Evolutionary conservation across 1,139 yeast genomes (phyloP).

Genomic region (Hemisphaericaspora subhashii): DNA sequence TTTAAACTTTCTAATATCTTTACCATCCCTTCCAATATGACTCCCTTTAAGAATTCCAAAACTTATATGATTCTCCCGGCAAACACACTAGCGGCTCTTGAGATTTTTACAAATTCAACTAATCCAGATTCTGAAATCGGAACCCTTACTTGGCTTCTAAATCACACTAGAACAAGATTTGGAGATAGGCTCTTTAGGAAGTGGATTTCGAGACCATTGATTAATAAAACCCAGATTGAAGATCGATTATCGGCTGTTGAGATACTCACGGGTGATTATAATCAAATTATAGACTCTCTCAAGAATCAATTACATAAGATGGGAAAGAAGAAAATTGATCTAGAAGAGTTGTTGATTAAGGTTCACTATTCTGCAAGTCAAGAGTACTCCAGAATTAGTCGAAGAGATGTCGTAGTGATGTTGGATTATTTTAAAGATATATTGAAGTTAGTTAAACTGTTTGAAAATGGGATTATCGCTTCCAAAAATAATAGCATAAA

Average conservation of each 20-base stretch:
- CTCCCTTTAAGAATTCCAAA: constrained; percentile 47
- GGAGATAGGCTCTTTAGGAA: constrained; percentile 65
- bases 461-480: constrained; percentile 21
- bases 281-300: constrained; percentile 54
- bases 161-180: constrained; percentile 75
- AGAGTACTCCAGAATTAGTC: constrained; percentile 46
- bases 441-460: constrained; percentile 24
- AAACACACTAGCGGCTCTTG: constrained; percentile 67
- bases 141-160: constrained; percentile 73
- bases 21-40: constrained; percentile 46
- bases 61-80: constrained; percentile 68
- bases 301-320: constrained; percentile 39
- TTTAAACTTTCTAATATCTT: constrained; percentile 63
- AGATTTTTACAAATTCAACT: constrained; percentile 68
- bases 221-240: constrained; percentile 51
- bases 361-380: constrained; percentile 55
- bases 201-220: constrained; percentile 79
- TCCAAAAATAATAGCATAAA: constrained; percentile 12
- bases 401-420: constrained; percentile 66
- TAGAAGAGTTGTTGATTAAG: constrained; percentile 66
- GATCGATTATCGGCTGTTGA: constrained; percentile 64
- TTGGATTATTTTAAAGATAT: constrained; percentile 51
- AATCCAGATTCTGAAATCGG: constrained; percentile 56
- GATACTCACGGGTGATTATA: constrained; percentile 48
- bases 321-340: constrained; percentile 44